Evolutionary conservation across 2,329 filamentous ascomycete genomes (phyloP), one percentile per base, ranked within the genome.

Genomic region (Colletotrichum kahawae): DNA sequence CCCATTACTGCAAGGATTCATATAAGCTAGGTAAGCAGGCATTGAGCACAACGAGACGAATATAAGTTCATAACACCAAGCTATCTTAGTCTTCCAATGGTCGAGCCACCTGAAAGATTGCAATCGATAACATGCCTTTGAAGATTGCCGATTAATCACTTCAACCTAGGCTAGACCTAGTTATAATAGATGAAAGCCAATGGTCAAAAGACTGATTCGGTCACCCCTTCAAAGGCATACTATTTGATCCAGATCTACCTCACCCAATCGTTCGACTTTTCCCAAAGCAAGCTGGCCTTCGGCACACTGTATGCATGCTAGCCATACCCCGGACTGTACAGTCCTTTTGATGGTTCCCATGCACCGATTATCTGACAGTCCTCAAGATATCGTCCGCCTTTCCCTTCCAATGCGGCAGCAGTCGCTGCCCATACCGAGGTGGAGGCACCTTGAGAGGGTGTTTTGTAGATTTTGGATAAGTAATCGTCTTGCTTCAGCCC

Each of bases 321-420:
- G 24, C 7, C 54, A 57, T 27, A 57, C 7, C 54, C 54, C 27
- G 24, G 24, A n/a, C 54, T 31, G 27, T 27, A 57, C 16, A 16
- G 24, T 16, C 54, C 54, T 27, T 57, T 31, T 18, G 54, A 57
- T 27, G 27, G 24, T 57, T 57, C 54, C 3, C 74, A 76, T 7
- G 63, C 59, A 18, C 63, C 54, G 3, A 68, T 81, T 77, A 84
- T 82, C 27, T 81, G 78, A 77, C 85, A 86, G 74, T 89, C 79
- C n/a, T 81, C 81, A 34, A 90, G 77, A 77, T 88, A 90, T 73
- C 81, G 83, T 5, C 87, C 87, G 5, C 87, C 88, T 75, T 82
- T 85, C 5, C 82, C 84, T 78, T 88, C 85, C 82, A 83, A 86
- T 21, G 83, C 83, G 64, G 80, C 82, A 4, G 78, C 82, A 6